Evolutionary conservation across 2,329 filamentous ascomycete species (phyloP), one percentile per base, ranked within the genome.

Genomic region (Fusarium equiseti): DNA sequence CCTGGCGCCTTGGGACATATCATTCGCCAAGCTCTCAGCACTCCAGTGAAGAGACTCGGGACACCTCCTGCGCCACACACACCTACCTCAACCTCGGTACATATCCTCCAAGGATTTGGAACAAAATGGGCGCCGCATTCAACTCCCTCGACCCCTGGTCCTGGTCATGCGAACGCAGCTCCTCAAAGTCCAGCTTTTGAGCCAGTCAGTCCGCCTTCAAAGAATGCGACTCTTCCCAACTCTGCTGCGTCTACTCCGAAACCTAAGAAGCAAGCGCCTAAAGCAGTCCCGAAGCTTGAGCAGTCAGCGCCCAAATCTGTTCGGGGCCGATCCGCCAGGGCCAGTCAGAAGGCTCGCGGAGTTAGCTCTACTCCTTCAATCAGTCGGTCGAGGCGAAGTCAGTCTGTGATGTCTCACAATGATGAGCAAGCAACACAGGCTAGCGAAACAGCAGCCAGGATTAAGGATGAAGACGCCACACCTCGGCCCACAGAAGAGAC

Each of bases 401-500:
- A 83, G 67, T 86, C 84, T 10, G 79, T 84, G 27, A 76, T 79
- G 44, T 84, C 83, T 18, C 83, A 84, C 63, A 78, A 81, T 4
- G 85, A 87, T 64, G 86, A 88, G 68, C 76, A 82, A 35, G 80
- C 83, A 18, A 74, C 82, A 55, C 86, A 88, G 40, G 78, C 81
- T 42, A 71, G 66, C 46, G 79, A 78, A 46, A 62, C 77, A 13
- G 76, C 77, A 20, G 78, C 79, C n/a, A 82, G 77, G 56, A 85
- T 91, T 57, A 91, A 91, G 81, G 81, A 89, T 63, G 89, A 91
- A 76, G 87, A 82, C 43, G 81, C 83, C 9, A 90, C 88, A 6
- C 88, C 89, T 3, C 79, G 80, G 32, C 82, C 83, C 9, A 79
- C 84, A 5, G 87, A 89, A 50, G 88, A 90, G 59, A 80, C 83